Percentiles rank a stretch among this genome's conserved stretches.
Evolutionary conservation across 2,329 filamentous ascomycete species (phyloP).

Genomic region (Colletotrichum truncatum): DNA sequence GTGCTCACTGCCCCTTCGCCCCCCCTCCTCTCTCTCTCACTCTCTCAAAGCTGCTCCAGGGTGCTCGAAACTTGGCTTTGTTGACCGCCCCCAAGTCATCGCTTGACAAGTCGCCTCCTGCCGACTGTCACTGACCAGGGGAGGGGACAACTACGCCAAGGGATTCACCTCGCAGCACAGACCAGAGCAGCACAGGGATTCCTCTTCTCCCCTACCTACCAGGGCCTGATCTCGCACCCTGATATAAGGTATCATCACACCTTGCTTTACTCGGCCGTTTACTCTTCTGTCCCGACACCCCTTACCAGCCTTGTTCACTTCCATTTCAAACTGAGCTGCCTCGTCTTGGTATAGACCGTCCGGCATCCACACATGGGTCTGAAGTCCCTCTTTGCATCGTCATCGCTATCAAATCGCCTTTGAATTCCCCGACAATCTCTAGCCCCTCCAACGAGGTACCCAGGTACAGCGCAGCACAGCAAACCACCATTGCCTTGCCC

Average conservation of each 20-base stretch:
- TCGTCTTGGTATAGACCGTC: neutral
- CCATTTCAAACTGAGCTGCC: neutral
- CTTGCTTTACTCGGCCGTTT: neutral
- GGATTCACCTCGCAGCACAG: slow-evolving; percentile 19
- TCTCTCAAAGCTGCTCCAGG: neutral
- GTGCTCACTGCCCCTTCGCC: too few relatives aligned
- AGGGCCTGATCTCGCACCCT: slow-evolving; percentile 15
- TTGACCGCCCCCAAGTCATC: slow-evolving; percentile 22
- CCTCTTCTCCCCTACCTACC: neutral
- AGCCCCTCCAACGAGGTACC: neutral
- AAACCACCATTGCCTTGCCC: neutral
- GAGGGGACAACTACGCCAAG: slow-evolving; percentile 10
- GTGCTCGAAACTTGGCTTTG: slow-evolving; percentile 14
- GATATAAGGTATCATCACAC: slow-evolving; percentile 9
- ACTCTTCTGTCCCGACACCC: neutral
- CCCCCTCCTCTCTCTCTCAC: too few relatives aligned
- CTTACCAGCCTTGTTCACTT: neutral
- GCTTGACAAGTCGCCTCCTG: slow-evolving; percentile 26
- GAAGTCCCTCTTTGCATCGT: neutral
- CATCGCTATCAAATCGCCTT: neutral
- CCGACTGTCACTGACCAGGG: slow-evolving; percentile 18
- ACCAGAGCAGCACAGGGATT: slow-evolving; percentile 29
- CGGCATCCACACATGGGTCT: slow-evolving; percentile 1
- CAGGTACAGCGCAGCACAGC: neutral
- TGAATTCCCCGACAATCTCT: slow-evolving; percentile 10